These are phyloP conservation scores for Gentiana straminea DNA, from an alignment of 257 asterid species.

Conservation along the genomic window DNA sequence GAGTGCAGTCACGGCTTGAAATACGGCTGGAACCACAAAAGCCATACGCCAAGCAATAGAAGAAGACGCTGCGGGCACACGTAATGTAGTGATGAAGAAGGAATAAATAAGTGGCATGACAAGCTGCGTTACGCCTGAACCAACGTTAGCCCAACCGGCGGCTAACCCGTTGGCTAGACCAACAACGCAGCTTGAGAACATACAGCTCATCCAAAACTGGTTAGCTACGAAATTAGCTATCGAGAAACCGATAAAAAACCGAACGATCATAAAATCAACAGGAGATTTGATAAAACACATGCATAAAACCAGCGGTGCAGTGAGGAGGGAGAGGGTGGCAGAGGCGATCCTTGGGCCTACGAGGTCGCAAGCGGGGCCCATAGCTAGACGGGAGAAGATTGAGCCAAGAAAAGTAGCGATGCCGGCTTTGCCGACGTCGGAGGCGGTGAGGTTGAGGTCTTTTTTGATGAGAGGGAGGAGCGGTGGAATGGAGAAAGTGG, in stretches of 20 bases:
- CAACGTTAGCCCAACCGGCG: conserved; percentile 61
- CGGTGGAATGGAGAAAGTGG: conserved; percentile 54
- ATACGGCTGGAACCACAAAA: conserved; percentile 28
- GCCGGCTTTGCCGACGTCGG: conserved; percentile 29
- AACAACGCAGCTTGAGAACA: conserved; percentile 45
- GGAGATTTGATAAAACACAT: conserved; percentile 23
- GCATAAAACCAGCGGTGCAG: conserved; percentile 32
- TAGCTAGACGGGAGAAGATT: conserved; percentile 31
- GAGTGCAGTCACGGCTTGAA: conserved; percentile 28
- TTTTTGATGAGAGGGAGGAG: conserved; percentile 41
- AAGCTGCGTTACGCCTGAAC: conserved; percentile 46
- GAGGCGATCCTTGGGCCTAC: conserved; percentile 45
- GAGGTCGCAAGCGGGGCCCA: conserved; percentile 46
- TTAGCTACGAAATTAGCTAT: conserved; percentile 48
- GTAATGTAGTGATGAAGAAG: conserved; percentile 4
- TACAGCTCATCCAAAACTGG: conserved; percentile 63
- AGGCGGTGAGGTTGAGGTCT: conserved; percentile 33
- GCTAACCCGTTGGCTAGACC: conserved; percentile 48
- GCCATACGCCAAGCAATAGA: conserved; percentile 42
- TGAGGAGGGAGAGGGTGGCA: conserved; percentile 39
- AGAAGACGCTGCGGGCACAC: conserved; percentile 6
- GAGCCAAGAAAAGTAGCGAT: conserved; percentile 37
- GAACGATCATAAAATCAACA: conserved; percentile 19
- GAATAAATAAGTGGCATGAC: conserved; percentile 35
- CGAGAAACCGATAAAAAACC: conserved; percentile 41